A percentile compares a stretch with the other conserved stretches of the same genome.
phyloP scores from a whole-genome alignment of 352 stramenopile species.

The Globisporangium uncinulatum region DNA sequence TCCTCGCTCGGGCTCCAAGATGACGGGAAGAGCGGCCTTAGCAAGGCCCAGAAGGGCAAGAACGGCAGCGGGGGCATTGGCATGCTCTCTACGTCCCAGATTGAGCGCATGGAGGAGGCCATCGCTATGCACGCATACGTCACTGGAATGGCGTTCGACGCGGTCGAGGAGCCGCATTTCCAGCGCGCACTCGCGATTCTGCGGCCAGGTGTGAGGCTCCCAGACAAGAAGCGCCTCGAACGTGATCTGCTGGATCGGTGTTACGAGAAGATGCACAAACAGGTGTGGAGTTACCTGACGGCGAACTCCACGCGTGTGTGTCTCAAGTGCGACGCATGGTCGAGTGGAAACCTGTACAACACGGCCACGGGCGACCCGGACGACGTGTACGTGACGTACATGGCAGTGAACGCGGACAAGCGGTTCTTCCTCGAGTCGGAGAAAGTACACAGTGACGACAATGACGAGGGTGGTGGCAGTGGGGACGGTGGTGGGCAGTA shows the following conservation, averaged over 20 bases:
- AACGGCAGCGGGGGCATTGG: conserved; percentile 12
- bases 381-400: conserved; percentile 72
- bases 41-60: conserved; percentile 41
- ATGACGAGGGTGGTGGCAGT: no score
- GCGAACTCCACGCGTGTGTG: conserved; percentile 58
- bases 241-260: conserved; percentile 55
- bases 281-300: conserved; percentile 72
- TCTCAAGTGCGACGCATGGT: conserved; percentile 77
- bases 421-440: conserved; percentile 78
- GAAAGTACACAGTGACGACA: conserved; percentile 46
- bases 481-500: conserved; percentile 20
- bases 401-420: conserved; percentile 75
- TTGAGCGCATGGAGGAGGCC: conserved; percentile 69
- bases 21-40: conserved; percentile 34
- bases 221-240: conserved; percentile 68
- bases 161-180: conserved; percentile 65
- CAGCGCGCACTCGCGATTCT: conserved; percentile 58
- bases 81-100: conserved; percentile 56
- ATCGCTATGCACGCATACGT: conserved; percentile 80
- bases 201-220: conserved; percentile 47
- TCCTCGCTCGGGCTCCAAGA: conserved; percentile 49
- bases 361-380: conserved; percentile 42
- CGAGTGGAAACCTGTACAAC: conserved; percentile 74
- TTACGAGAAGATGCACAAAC: conserved; percentile 84
- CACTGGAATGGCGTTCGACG: conserved; percentile 75